phyloP scores from a whole-genome alignment of 768 basidiomycete species.

The Pleurotus djamor region DNA sequence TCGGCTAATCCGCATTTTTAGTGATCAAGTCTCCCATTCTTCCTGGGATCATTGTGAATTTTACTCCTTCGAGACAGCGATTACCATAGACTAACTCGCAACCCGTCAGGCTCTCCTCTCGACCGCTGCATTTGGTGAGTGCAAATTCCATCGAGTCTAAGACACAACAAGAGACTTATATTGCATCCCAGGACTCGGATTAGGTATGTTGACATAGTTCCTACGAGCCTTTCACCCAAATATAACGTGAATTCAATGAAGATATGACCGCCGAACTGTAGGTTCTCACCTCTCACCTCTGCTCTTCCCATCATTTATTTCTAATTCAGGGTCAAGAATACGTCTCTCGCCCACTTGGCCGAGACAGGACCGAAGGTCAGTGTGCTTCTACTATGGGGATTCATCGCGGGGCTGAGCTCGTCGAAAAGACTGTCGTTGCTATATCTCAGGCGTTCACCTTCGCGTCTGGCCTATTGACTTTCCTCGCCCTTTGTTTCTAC shows the following conservation, averaged over 20 bases:
- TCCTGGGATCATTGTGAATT: constrained; percentile 12
- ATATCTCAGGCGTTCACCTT: constrained; percentile 12
- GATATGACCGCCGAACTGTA: constrained; percentile 14
- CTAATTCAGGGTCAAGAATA: background rate
- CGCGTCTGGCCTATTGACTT: constrained; percentile 9
- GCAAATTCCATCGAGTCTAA: too few relatives aligned
- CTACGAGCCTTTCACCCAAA: background rate
- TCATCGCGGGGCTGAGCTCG: background rate
- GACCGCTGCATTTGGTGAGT: constrained; percentile 13
- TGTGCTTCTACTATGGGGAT: background rate
- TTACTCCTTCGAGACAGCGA: background rate
- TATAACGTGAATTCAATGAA: background rate
- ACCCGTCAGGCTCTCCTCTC: constrained; percentile 12
- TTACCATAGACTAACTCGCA: background rate
- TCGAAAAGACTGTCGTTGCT: constrained; percentile 8
- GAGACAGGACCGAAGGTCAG: background rate
- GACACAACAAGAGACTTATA: too few relatives aligned
- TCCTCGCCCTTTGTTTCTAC: constrained; percentile 10
- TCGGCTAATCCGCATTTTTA: background rate
- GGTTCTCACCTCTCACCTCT: background rate
- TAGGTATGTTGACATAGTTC: too few relatives aligned
- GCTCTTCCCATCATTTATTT: too few relatives aligned
- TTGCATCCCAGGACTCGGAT: too few relatives aligned
- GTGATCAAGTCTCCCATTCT: constrained; percentile 12
- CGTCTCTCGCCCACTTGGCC: background rate